Evolutionary conservation across 768 basidiomycete genomes (phyloP).

Genomic region (Sarcodon sp.): DNA sequence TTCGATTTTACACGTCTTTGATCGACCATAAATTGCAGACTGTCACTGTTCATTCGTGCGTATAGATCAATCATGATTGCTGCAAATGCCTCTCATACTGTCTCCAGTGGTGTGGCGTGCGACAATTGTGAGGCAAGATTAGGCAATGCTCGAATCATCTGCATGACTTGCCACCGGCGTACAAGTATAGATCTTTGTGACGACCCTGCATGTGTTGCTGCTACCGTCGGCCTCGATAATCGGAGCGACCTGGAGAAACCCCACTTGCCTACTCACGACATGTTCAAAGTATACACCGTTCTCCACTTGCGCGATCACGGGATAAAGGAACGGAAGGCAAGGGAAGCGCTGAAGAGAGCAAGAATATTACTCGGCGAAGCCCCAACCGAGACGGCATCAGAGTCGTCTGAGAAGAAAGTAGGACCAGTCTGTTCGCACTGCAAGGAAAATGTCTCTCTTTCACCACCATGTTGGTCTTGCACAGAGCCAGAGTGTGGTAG

Average conservation of each 20-base stretch:
- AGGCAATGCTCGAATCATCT: constrained; percentile 16
- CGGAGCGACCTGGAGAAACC: constrained; percentile 7
- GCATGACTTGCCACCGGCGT: constrained; percentile 16
- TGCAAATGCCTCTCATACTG: not conserved
- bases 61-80: not conserved
- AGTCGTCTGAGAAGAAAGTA: not conserved
- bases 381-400: not conserved
- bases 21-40: constrained; percentile 7
- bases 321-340: constrained; percentile 10
- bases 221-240: constrained; percentile 5
- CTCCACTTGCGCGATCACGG: constrained; percentile 7
- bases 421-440: not conserved
- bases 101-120: constrained; percentile 9
- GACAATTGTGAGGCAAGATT: constrained; percentile 14
- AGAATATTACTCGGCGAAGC: constrained; percentile 2
- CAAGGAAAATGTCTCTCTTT: not conserved
- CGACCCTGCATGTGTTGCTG: constrained; percentile 10
- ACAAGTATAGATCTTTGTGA: constrained; percentile 18
- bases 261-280: constrained; percentile 17
- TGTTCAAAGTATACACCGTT: constrained; percentile 15
- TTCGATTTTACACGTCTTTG: constrained; percentile 12
- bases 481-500: not conserved
- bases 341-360: constrained; percentile 9
- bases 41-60: not conserved
- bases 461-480: not conserved